Evolutionary conservation across 768 basidiomycete species (phyloP).

Genomic region (Suillus cothurnatus): DNA sequence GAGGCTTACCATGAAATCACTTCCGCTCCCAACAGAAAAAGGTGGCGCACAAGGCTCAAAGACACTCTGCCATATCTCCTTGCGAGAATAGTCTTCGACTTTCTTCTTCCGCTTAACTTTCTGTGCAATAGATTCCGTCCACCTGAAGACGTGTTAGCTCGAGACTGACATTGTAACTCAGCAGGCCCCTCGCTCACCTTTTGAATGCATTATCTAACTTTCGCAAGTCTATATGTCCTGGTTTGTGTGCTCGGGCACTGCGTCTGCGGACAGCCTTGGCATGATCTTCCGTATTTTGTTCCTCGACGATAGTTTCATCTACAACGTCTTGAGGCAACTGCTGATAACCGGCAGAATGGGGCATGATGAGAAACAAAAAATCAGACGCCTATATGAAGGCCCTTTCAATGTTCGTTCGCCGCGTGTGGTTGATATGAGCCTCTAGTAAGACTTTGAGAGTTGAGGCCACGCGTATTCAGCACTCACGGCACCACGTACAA

Average conservation of each 20-base stretch:
- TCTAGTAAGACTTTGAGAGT: not conserved
- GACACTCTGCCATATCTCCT: slow-evolving; percentile 78
- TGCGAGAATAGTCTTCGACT: slow-evolving; percentile 59
- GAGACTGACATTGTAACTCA: not conserved
- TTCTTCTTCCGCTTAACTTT: slow-evolving; percentile 84
- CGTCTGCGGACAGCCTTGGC: slow-evolving; percentile 28
- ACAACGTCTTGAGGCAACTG: slow-evolving; percentile 44
- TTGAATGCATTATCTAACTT: slow-evolving; percentile 86
- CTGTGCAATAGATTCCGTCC: slow-evolving; percentile 87
- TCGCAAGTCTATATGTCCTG: slow-evolving; percentile 75
- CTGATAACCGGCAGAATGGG: slow-evolving; percentile 48
- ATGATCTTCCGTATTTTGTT: slow-evolving; percentile 18
- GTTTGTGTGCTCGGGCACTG: slow-evolving; percentile 37
- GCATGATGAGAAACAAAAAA: slow-evolving; percentile 34
- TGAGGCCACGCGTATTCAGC: not conserved
- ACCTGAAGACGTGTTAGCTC: slow-evolving; percentile 43
- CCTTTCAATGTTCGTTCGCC: not conserved
- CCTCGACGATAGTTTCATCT: slow-evolving; percentile 40
- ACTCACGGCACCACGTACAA: not conserved
- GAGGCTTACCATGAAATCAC: slow-evolving; percentile 19
- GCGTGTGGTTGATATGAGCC: not conserved
- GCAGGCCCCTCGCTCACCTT: slow-evolving; percentile 43
- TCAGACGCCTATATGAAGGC: not conserved
- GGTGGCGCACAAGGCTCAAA: slow-evolving; percentile 65
- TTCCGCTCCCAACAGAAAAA: slow-evolving; percentile 32